Conservation (phyloP, 495 filamentous ascomycete species). For the Penicillium parvum region DNA sequence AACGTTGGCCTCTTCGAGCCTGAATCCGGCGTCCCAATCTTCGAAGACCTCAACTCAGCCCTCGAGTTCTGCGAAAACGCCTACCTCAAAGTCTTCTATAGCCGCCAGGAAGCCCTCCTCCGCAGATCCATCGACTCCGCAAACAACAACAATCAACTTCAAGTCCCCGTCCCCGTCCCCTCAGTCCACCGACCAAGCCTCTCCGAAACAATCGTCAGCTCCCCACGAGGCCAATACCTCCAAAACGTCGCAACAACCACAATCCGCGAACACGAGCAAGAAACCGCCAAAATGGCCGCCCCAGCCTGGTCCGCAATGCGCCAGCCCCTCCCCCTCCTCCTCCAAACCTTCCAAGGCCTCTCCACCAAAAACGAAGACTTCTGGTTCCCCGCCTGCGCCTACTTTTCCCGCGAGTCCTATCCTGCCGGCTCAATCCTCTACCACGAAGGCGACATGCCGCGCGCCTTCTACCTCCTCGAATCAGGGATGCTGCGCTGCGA, state of each 20-base stretch:
- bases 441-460: constrained; percentile 60
- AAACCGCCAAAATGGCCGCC: constrained; percentile 40
- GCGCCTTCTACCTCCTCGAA: constrained; percentile 89
- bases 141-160: constrained; percentile 32
- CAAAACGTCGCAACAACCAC: constrained; percentile 73
- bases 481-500: constrained; percentile 82
- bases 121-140: constrained; percentile 11
- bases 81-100: constrained; percentile 81
- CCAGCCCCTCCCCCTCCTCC: constrained; percentile 82
- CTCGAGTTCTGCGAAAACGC: constrained; percentile 95
- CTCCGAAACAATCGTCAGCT: constrained; percentile 56
- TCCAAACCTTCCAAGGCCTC: constrained; percentile 87
- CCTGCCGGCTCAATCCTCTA: constrained; percentile 69
- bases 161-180: constrained; percentile 45
- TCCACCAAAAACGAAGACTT: constrained; percentile 81
- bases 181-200: constrained; percentile 12
- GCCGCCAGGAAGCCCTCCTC: constrained; percentile 38
- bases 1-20: constrained; percentile 74
- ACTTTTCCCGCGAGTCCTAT: constrained; percentile 65
- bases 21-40: constrained; percentile 66
- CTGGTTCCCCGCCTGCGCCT: constrained; percentile 74
- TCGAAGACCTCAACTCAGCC: constrained; percentile 86
- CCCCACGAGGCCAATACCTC: constrained; percentile 73
- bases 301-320: constrained; percentile 74
- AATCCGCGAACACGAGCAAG: constrained; percentile 58